These are phyloP conservation scores for Verticillium klebahnii DNA, from an alignment of 2,329 filamentous ascomycete genomes.

Conservation along the genomic window DNA sequence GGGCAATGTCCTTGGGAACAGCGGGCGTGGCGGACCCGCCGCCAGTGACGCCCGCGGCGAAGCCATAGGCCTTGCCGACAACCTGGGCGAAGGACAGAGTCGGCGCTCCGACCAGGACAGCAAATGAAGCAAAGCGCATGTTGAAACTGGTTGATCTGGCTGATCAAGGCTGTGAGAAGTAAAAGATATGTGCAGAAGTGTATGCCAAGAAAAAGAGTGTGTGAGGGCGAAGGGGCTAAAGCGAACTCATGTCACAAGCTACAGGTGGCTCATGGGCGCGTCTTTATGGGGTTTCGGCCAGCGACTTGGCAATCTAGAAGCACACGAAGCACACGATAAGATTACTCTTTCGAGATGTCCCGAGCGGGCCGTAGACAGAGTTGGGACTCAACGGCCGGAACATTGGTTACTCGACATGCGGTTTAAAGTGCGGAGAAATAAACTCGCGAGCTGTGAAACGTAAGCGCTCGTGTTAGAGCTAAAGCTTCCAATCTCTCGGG, in stretches of 20 bases:
- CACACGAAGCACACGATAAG: background rate
- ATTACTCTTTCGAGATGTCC: background rate
- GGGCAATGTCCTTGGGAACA: constrained; percentile 3
- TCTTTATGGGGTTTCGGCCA: background rate
- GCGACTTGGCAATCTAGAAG: background rate
- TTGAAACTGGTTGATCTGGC: background rate
- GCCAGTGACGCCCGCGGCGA: constrained; percentile 5
- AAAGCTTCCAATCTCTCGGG: background rate
- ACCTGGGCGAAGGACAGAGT: constrained; percentile 2
- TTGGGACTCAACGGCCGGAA: background rate
- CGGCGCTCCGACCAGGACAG: constrained; percentile 1
- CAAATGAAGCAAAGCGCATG: constrained; percentile 1
- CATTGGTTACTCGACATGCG: background rate
- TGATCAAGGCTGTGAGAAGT: background rate
- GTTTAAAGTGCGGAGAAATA: background rate
- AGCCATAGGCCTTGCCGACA: constrained; percentile 2
- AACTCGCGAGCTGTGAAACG: background rate
- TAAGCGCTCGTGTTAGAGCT: background rate
- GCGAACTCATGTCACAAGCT: background rate
- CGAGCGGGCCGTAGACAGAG: background rate
- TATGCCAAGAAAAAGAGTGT: background rate
- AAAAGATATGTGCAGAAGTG: background rate
- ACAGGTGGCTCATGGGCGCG: background rate
- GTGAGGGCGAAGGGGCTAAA: background rate
- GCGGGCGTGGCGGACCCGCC: constrained; percentile 3